These are phyloP conservation scores for Pythium sukuiense DNA, from an alignment of 352 stramenopile species.

Conservation along the genomic window DNA sequence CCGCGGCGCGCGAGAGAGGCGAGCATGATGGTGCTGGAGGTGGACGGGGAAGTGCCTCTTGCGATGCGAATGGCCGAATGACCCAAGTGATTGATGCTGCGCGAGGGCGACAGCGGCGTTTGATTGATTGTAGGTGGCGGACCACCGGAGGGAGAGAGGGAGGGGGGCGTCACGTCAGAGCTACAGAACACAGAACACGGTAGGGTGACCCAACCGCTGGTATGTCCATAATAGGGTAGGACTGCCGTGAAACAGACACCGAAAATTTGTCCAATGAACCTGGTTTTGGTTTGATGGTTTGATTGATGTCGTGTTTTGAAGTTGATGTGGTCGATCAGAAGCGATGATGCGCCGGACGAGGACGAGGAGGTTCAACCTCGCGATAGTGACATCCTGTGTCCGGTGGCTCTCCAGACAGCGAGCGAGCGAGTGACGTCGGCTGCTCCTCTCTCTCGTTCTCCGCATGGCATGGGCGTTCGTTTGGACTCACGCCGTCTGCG, in stretches of 20 bases:
- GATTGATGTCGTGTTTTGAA: background rate
- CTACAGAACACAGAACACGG: background rate
- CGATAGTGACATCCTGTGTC: constrained; percentile 13
- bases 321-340: background rate
- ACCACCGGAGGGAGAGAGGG: background rate
- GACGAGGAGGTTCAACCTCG: constrained; percentile 26
- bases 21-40: constrained; percentile 7
- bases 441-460: background rate
- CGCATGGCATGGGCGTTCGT: background rate
- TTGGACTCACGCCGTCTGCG: background rate
- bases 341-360: constrained; percentile 4
- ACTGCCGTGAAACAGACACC: too few relatives aligned
- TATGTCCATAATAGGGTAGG: background rate
- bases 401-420: background rate
- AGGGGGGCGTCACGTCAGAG: background rate
- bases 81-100: background rate
- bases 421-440: background rate
- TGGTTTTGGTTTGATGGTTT: background rate
- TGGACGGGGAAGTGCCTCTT: constrained; percentile 4
- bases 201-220: background rate
- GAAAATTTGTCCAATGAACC: too few relatives aligned
- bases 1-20: constrained; percentile 19
- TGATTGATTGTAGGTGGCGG: background rate
- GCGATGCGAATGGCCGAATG: background rate
- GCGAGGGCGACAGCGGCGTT: background rate